A percentile compares a stretch with the other conserved stretches of the same genome.
Conservation (phyloP, 345 rosid genomes). For the Gossypium anomalum region DNA sequence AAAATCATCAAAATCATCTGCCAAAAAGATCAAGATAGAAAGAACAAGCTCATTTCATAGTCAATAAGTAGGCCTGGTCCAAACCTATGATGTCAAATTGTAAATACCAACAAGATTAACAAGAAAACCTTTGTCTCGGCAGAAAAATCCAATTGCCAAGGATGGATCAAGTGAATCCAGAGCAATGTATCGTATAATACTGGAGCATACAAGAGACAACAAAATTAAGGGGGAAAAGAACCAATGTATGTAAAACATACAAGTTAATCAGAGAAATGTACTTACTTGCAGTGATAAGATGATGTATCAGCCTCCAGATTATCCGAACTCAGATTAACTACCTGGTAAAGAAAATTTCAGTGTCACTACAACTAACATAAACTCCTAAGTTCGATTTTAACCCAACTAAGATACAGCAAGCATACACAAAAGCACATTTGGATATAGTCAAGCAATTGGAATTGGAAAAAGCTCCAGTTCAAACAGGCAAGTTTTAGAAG, state of each 20-base stretch:
- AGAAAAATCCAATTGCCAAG: slow-evolving; percentile 85
- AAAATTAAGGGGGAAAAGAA: neutral
- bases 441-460: neutral
- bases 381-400: neutral
- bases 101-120: neutral
- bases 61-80: neutral
- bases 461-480: neutral
- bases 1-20: slow-evolving; percentile 78
- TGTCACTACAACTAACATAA: neutral
- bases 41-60: neutral
- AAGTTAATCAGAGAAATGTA: slow-evolving; percentile 10
- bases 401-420: neutral
- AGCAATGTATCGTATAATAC: slow-evolving; percentile 55
- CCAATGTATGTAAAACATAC: neutral
- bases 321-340: slow-evolving; percentile 45
- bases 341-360: slow-evolving; percentile 33
- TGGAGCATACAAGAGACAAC: slow-evolving; percentile 23
- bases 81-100: neutral
- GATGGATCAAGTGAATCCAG: slow-evolving; percentile 82
- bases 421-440: neutral
- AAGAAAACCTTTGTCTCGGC: slow-evolving; percentile 68
- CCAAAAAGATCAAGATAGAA: neutral
- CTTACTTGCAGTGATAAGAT: slow-evolving; percentile 83
- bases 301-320: slow-evolving; percentile 68
- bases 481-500: neutral